Conservation (phyloP, 768 basidiomycete species). For the Tylopilus rubrobrunneus region DNA sequence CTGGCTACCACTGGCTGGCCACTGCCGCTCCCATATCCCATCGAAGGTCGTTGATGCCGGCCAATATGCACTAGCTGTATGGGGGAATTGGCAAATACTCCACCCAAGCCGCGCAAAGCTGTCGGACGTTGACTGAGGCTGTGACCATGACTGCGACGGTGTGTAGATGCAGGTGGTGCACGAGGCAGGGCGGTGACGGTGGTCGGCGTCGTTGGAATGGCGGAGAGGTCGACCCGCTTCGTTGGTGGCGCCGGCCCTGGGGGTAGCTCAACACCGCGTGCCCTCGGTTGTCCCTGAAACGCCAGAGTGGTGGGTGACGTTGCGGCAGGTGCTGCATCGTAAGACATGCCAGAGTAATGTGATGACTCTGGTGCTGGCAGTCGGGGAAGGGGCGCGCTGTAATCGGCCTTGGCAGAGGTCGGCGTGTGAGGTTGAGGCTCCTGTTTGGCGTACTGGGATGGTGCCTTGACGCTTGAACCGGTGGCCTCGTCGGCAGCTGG, state of each 20-base stretch:
- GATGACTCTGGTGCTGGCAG: constrained; percentile 78
- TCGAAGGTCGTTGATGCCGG: constrained; percentile 67
- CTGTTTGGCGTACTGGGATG: constrained; percentile 31
- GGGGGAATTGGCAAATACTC: constrained; percentile 58
- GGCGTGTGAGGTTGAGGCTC: constrained; percentile 23
- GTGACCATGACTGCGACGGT: constrained; percentile 79
- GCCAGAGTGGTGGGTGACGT: constrained; percentile 56
- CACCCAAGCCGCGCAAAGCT: constrained; percentile 51
- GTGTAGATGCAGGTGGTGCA: constrained; percentile 73
- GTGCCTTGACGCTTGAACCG: constrained; percentile 24
- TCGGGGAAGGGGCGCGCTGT: constrained; percentile 78
- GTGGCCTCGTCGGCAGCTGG: constrained; percentile 18
- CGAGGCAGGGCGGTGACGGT: constrained; percentile 44
- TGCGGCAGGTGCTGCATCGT: constrained; percentile 49
- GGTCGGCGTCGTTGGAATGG: constrained; percentile 26
- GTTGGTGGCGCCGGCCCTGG: constrained; percentile 30
- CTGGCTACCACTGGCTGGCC: constrained; percentile 36
- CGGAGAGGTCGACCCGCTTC: constrained; percentile 30
- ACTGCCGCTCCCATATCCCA: constrained; percentile 44
- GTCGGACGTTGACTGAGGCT: constrained; percentile 75
- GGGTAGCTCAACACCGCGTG: constrained; percentile 57
- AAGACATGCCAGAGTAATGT: constrained; percentile 80
- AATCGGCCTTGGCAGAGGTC: constrained; percentile 54
- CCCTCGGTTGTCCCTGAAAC: constrained; percentile 61
- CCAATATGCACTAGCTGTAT: constrained; percentile 67